Base-by-base conservation (phyloP, 306 rosid species). In the Pyrus betulifolia region DNA sequence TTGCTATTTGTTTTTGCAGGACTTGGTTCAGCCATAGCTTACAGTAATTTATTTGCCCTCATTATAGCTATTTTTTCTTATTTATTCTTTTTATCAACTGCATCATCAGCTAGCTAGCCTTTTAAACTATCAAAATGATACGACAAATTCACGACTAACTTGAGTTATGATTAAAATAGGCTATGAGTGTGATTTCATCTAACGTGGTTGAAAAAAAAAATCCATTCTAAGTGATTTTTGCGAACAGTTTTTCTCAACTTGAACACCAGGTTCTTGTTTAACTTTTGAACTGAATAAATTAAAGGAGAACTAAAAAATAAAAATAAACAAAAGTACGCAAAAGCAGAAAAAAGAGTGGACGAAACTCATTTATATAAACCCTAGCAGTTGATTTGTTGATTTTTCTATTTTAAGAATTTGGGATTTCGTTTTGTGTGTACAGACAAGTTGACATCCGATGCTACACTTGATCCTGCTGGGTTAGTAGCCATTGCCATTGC, bases 1-100 rank as follows among this genome's bases (percentile, higher is more conserved):
- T 84, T 93, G 84, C 80, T 93, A 86, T 93, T 91, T 80, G 96
- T 93, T 79, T 93, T 93, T 74, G 97, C 97, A 8, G 97, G 96
- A 73, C 92, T 91, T 83, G 98, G 98, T 46, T 93, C 91, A 28
- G 93, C 92, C 79, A 86, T 93, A 45, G 97, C 98, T 80, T 93
- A 83, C 85, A 81, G 96, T 93, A 57, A 81, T 75, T 67, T 40
- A 60, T 51, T 55, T 33, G 11, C 66, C 7, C 45, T 17, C 6
- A 4, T 19, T 35, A 35, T 2, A 19, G 54, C 69, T 80, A 59
- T 0, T 3, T 45, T 30, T 13, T 10, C 18, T 4, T 46, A 46
- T 46, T 46, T 12, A 13, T 46, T 46, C 52, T 46, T 49, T 49
- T 49, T 49, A 49, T 49, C 54, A 49, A 15, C 19, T 49, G 18